Evolutionary conservation across 2,329 filamentous ascomycete species (phyloP).

Genomic region (Hypoxylon sp.): DNA sequence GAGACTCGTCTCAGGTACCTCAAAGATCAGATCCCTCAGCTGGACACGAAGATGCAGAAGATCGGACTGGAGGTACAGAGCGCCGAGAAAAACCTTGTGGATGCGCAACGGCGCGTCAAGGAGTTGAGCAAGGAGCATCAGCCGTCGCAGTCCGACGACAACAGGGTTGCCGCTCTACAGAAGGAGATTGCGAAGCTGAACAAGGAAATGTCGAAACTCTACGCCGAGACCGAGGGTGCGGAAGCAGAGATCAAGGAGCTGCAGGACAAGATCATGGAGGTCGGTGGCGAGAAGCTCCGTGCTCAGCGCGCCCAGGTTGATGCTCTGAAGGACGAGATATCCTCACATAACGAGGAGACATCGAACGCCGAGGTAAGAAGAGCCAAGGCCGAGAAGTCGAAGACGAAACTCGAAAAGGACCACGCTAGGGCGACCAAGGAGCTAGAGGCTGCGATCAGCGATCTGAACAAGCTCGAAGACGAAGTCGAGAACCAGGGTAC

Average conservation of each 20-base stretch:
- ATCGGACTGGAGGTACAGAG: constrained; percentile 89
- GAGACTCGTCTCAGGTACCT: constrained; percentile 79
- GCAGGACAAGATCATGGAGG: constrained; percentile 98
- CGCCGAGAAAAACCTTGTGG: constrained; percentile 82
- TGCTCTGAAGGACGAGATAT: constrained; percentile 85
- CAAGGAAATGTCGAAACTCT: constrained; percentile 82
- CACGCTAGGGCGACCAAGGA: constrained; percentile 83
- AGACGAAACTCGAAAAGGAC: constrained; percentile 86
- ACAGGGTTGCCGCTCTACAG: constrained; percentile 76
- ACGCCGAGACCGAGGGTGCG: constrained; percentile 85
- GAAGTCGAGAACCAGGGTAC: constrained; percentile 83
- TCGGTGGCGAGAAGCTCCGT: constrained; percentile 92
- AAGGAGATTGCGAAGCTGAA: constrained; percentile 81
- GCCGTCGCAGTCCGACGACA: constrained; percentile 83
- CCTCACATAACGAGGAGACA: constrained; percentile 81
- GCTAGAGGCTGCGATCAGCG: constrained; percentile 75
- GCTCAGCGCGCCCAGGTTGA: constrained; percentile 93
- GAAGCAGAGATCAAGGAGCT: constrained; percentile 93
- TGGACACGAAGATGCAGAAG: constrained; percentile 94
- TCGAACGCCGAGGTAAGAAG: constrained; percentile 88
- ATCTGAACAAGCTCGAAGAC: constrained; percentile 81
- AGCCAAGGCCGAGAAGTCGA: constrained; percentile 94
- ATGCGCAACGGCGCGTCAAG: constrained; percentile 85
- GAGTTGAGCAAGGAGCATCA: constrained; percentile 86
- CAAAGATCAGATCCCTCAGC: constrained; percentile 80